These are phyloP conservation scores for Chalciporus chontae DNA, from an alignment of 768 basidiomycete species.

Conservation along the genomic window DNA sequence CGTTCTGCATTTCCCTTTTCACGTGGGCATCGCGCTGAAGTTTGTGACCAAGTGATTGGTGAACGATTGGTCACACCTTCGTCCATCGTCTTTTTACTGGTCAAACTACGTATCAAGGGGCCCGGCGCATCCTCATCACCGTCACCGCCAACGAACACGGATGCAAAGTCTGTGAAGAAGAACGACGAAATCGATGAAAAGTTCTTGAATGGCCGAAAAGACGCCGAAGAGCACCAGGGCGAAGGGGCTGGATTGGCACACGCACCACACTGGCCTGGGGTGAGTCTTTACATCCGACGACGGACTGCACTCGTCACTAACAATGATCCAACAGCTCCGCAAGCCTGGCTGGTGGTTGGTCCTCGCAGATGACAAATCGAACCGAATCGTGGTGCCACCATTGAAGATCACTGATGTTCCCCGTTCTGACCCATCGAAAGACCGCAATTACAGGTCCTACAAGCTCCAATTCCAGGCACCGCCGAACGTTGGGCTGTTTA, in stretches of 20 bases:
- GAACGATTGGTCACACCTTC: slow-evolving; percentile 86
- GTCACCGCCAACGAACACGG: slow-evolving; percentile 30
- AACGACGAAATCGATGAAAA: slow-evolving; percentile 66
- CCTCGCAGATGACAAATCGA: slow-evolving; percentile 81
- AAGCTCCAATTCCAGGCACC: slow-evolving; percentile 96
- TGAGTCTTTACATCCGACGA: slow-evolving; percentile 34
- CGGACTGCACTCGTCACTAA: background rate
- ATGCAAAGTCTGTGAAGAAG: slow-evolving; percentile 40
- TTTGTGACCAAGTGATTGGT: slow-evolving; percentile 64
- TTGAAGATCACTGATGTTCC: slow-evolving; percentile 80
- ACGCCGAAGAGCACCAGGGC: slow-evolving; percentile 58
- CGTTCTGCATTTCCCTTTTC: slow-evolving; percentile 9
- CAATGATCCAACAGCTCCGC: slow-evolving; percentile 51
- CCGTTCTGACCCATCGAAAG: slow-evolving; percentile 42
- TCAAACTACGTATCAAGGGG: slow-evolving; percentile 75
- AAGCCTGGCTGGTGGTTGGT: slow-evolving; percentile 93
- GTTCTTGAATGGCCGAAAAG: slow-evolving; percentile 61
- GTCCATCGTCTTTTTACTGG: slow-evolving; percentile 80
- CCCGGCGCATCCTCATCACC: slow-evolving; percentile 37
- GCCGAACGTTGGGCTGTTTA: slow-evolving; percentile 74
- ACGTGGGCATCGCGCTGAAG: background rate
- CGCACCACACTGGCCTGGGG: slow-evolving; percentile 89
- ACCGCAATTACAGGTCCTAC: slow-evolving; percentile 73
- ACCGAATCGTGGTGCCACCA: slow-evolving; percentile 85
- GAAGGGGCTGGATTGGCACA: slow-evolving; percentile 66